Percentiles rank a stretch among this genome's conserved stretches.
Conservation (phyloP, 176 grass and related monocot genomes). For the Oropetium thomaeum region DNA sequence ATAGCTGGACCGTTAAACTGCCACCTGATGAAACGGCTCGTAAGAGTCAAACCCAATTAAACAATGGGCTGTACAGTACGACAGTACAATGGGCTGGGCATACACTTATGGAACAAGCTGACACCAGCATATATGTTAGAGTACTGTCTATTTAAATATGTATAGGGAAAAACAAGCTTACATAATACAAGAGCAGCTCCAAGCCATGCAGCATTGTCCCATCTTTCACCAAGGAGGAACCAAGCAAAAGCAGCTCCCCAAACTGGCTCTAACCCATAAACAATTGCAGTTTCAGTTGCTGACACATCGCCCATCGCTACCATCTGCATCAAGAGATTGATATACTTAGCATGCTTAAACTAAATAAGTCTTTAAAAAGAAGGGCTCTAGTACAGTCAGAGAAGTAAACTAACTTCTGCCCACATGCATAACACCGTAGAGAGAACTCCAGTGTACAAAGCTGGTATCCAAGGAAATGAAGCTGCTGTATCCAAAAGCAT, state of each 20-base stretch:
- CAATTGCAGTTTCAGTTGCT: slow-evolving; percentile 74
- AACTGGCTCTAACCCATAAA: slow-evolving; percentile 85
- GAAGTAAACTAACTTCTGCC: slow-evolving; percentile 63
- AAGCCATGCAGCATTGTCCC: slow-evolving; percentile 70
- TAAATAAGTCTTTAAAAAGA: slow-evolving; percentile 2
- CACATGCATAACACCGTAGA: slow-evolving; percentile 89
- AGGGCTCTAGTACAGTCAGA: background rate
- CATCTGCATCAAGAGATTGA: slow-evolving; percentile 48
- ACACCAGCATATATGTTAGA: background rate
- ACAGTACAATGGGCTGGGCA: too few species aligned
- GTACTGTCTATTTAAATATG: background rate
- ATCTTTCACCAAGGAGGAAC: slow-evolving; percentile 93
- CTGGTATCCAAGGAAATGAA: slow-evolving; percentile 97
- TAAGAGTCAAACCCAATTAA: slow-evolving; percentile 10
- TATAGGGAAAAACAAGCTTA: slow-evolving; percentile 34
- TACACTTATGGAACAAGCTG: background rate
- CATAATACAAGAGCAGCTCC: slow-evolving; percentile 89
- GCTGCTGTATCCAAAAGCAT: slow-evolving; percentile 53
- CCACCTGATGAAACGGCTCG: slow-evolving; percentile 50
- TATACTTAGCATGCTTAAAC: background rate
- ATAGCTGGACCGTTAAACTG: slow-evolving; percentile 77
- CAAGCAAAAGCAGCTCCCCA: slow-evolving; percentile 91
- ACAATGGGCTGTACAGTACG: too few species aligned
- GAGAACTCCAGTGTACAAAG: slow-evolving; percentile 76
- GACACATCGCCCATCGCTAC: slow-evolving; percentile 76